Evolutionary conservation across 108 stramenopile genomes (phyloP).

Genomic region (Epithemia pelagica): DNA sequence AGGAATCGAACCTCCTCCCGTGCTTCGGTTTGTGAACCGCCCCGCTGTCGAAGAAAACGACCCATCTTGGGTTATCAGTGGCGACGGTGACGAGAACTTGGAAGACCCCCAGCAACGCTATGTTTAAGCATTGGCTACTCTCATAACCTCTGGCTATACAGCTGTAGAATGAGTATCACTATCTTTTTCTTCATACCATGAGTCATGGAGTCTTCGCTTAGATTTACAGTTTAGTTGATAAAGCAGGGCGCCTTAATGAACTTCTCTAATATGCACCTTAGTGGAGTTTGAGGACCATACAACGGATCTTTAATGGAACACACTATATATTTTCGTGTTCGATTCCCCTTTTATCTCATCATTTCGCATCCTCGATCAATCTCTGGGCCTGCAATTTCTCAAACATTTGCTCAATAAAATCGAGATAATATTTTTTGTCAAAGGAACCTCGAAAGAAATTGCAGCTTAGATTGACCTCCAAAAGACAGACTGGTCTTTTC

Average conservation of each 20-base stretch:
- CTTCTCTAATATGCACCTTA: too few relatives aligned
- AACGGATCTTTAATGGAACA: too few relatives aligned
- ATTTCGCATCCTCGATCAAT: constrained; percentile 25
- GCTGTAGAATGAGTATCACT: too few relatives aligned
- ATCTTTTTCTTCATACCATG: too few relatives aligned
- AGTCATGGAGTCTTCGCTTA: too few relatives aligned
- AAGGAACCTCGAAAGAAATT: constrained; percentile 85
- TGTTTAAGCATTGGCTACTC: too few relatives aligned
- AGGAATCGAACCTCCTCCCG: constrained; percentile 35
- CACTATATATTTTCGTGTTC: too few relatives aligned
- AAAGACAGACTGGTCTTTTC: constrained; percentile 62
- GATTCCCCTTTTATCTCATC: too few relatives aligned
- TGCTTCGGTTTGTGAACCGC: constrained; percentile 1
- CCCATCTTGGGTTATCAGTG: neutral
- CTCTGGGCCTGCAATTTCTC: constrained; percentile 17
- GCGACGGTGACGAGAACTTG: neutral
- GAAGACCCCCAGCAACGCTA: neutral
- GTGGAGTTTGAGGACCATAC: too few relatives aligned
- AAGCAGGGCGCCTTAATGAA: too few relatives aligned
- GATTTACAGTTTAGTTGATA: too few relatives aligned
- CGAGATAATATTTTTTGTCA: constrained; percentile 35
- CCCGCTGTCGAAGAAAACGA: neutral
- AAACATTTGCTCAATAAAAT: neutral
- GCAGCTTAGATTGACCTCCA: constrained; percentile 79
- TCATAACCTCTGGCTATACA: too few relatives aligned